Evolutionary conservation across 495 filamentous ascomycete species (phyloP).

Genomic region (Aspergillus indologenus): DNA sequence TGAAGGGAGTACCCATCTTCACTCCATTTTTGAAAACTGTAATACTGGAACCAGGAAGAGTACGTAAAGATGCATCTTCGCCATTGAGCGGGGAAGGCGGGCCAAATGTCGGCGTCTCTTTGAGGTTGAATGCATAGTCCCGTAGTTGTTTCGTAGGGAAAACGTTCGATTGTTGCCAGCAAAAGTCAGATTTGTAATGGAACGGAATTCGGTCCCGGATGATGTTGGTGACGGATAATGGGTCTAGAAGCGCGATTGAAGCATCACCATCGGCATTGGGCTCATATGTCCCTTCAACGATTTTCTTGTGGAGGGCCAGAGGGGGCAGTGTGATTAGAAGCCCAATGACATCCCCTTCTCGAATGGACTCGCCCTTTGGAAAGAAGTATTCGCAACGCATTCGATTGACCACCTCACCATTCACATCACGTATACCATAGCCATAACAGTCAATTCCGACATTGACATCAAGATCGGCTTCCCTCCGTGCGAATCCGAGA

Average conservation of each 20-base stretch:
- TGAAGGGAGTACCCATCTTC: slow-evolving; percentile 82
- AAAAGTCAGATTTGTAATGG: slow-evolving; percentile 85
- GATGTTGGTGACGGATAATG: slow-evolving; percentile 58
- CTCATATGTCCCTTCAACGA: slow-evolving; percentile 85
- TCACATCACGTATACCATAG: slow-evolving; percentile 86
- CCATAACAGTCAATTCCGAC: slow-evolving; percentile 96
- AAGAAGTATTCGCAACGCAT: slow-evolving; percentile 89
- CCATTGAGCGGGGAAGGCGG: slow-evolving; percentile 63
- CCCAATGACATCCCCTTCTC: slow-evolving; percentile 91
- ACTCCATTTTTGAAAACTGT: slow-evolving; percentile 90
- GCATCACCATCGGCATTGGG: slow-evolving; percentile 62
- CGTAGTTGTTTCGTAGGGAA: slow-evolving; percentile 85
- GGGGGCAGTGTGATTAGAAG: slow-evolving; percentile 88
- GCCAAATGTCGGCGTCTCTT: slow-evolving; percentile 46
- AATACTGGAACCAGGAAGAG: slow-evolving; percentile 80
- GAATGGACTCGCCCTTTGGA: slow-evolving; percentile 63
- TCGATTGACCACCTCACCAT: slow-evolving; percentile 88
- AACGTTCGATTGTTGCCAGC: slow-evolving; percentile 94
- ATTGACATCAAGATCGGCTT: slow-evolving; percentile 87
- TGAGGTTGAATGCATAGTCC: slow-evolving; percentile 54
- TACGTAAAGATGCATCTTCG: slow-evolving; percentile 67
- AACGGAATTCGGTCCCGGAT: slow-evolving; percentile 94
- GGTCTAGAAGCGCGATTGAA: slow-evolving; percentile 15
- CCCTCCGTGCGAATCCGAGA: slow-evolving; percentile 84
- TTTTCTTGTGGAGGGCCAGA: slow-evolving; percentile 75